Evolutionary conservation across 345 rosid species (phyloP).

Genomic region (Iberis pinnata): DNA sequence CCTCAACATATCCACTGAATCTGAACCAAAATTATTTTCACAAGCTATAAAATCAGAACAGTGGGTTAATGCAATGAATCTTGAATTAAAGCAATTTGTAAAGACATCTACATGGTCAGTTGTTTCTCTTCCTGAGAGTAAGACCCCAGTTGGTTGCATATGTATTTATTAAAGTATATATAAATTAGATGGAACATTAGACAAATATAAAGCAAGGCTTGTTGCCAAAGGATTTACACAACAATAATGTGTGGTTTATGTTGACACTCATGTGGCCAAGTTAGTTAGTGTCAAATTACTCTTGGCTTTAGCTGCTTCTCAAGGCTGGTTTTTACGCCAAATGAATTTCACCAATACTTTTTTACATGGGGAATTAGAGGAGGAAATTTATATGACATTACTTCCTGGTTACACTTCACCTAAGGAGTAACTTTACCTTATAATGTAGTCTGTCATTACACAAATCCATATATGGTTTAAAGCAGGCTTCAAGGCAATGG

Average conservation of each 20-base stretch:
- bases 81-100: not conserved
- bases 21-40: not conserved
- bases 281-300: not conserved
- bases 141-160: not conserved
- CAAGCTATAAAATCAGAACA: not conserved
- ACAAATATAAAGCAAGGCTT: not conserved
- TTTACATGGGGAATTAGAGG: not conserved
- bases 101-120: not conserved
- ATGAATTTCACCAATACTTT: not conserved
- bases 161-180: too few species aligned
- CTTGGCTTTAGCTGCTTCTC: not conserved
- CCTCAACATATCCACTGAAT: not conserved
- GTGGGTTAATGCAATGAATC: not conserved
- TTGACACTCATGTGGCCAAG: not conserved
- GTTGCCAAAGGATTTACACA: not conserved
- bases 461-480: not conserved
- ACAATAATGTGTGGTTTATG: not conserved
- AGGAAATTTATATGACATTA: not conserved
- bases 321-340: not conserved
- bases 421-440: not conserved
- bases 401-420: not conserved
- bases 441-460: not conserved
- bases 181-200: not conserved
- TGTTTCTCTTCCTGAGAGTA: not conserved
- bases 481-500: not conserved